A percentile compares a stretch with the other conserved stretches of the same genome.
Evolutionary conservation across 345 rosid species (phyloP).

Genomic region (Arabis alpina): DNA sequence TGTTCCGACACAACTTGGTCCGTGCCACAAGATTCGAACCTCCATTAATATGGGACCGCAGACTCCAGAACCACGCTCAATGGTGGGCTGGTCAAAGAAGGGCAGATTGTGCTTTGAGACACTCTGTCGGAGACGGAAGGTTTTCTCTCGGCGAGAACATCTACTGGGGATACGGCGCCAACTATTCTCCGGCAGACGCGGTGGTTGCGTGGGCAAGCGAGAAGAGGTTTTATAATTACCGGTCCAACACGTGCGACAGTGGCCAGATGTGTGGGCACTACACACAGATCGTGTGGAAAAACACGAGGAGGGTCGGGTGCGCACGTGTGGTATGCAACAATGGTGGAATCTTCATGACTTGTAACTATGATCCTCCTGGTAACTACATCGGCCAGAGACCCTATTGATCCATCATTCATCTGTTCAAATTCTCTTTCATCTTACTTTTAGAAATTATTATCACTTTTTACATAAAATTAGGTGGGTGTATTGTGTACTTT

Average conservation of each 20-base stretch:
- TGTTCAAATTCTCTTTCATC: conserved; percentile 7
- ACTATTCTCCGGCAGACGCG: conserved; percentile 68
- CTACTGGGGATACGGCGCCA: conserved; percentile 76
- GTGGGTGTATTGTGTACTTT: conserved; percentile 18
- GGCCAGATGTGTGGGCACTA: conserved; percentile 82
- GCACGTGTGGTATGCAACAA: conserved; percentile 73
- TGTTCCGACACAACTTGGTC: conserved; percentile 69
- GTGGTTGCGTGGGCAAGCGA: conserved; percentile 75
- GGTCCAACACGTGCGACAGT: conserved; percentile 54
- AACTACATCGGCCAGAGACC: conserved; percentile 82
- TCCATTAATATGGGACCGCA: conserved; percentile 68
- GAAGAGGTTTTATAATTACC: conserved; percentile 69
- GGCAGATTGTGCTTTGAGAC: conserved; percentile 66
- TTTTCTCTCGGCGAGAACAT: conserved; percentile 83
- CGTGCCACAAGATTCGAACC: conserved; percentile 70
- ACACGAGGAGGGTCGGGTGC: conserved; percentile 68
- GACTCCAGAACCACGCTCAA: conserved; percentile 69
- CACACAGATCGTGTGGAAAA: conserved; percentile 84
- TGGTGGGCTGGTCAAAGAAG: conserved; percentile 82
- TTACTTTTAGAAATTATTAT: conserved; percentile 16
- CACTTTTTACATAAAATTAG: conserved; percentile 12
- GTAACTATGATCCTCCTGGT: conserved; percentile 90
- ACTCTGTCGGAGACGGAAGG: conserved; percentile 62
- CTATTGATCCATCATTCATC: conserved; percentile 49
- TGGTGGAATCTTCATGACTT: conserved; percentile 89